Conservation (phyloP, 768 basidiomycete genomes). For the Auriscalpium orientale region DNA sequence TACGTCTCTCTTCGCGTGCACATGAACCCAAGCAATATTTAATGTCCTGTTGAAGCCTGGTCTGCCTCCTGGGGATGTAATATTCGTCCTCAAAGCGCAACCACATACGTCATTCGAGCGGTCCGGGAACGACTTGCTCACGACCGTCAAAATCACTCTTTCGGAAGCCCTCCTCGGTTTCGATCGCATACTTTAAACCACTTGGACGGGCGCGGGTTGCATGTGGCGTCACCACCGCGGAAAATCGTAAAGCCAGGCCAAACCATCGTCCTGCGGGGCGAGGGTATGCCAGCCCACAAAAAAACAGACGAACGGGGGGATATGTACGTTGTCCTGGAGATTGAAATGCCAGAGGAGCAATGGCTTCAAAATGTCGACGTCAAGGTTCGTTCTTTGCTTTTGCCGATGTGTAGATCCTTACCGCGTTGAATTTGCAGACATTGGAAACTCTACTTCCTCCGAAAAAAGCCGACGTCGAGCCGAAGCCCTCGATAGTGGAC, state of each 20-base stretch:
- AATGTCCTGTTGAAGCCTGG: slow-evolving; percentile 50
- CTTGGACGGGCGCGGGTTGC: slow-evolving; percentile 88
- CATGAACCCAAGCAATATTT: background rate
- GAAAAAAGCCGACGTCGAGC: slow-evolving; percentile 67
- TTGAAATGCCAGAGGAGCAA: slow-evolving; percentile 80
- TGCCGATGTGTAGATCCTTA: background rate
- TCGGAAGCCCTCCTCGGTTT: slow-evolving; percentile 96
- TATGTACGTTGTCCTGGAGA: slow-evolving; percentile 70
- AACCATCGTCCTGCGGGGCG: slow-evolving; percentile 67
- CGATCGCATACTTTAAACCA: slow-evolving; percentile 85
- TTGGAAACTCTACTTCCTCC: slow-evolving; percentile 63
- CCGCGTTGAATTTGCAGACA: slow-evolving; percentile 32
- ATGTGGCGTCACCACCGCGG: slow-evolving; percentile 63
- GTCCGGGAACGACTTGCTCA: slow-evolving; percentile 72
- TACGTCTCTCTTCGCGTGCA: slow-evolving; percentile 27
- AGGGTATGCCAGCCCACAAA: slow-evolving; percentile 85
- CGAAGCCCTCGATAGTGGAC: slow-evolving; percentile 63
- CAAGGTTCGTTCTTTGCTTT: slow-evolving; percentile 33
- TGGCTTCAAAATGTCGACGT: slow-evolving; percentile 68
- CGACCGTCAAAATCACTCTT: slow-evolving; percentile 77
- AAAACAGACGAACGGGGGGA: slow-evolving; percentile 65
- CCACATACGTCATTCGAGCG: slow-evolving; percentile 80
- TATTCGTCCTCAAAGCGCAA: slow-evolving; percentile 65
- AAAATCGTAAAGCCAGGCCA: slow-evolving; percentile 72
- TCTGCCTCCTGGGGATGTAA: slow-evolving; percentile 81